These are phyloP conservation scores for Leccinum ambiguum DNA, from an alignment of 1,284 basidiomycete genomes.

Conservation along the genomic window DNA sequence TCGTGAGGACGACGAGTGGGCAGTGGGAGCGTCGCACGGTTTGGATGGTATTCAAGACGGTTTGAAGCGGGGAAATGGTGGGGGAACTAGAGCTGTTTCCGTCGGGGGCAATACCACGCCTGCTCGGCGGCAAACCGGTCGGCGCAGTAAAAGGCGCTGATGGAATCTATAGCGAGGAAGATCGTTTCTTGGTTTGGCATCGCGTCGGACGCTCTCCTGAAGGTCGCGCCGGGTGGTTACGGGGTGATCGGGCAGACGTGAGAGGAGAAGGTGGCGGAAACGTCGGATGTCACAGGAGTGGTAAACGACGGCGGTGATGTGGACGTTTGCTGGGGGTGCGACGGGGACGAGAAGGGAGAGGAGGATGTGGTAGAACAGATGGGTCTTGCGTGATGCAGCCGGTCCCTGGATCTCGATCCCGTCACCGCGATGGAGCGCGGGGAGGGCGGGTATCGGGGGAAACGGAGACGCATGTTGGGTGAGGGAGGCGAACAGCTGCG, in stretches of 20 bases:
- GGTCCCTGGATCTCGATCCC: slow-evolving; percentile 76
- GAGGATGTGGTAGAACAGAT: slow-evolving; percentile 64
- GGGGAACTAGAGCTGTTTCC: slow-evolving; percentile 15
- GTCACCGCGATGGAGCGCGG: slow-evolving; percentile 36
- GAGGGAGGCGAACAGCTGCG: slow-evolving; percentile 24
- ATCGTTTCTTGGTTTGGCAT: slow-evolving; percentile 56
- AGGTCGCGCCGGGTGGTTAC: slow-evolving; percentile 20
- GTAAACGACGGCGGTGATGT: slow-evolving; percentile 61
- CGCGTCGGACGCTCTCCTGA: slow-evolving; percentile 36
- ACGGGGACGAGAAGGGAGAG: slow-evolving; percentile 59
- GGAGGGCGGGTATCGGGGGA: slow-evolving; percentile 29
- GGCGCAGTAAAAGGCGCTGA: slow-evolving; percentile 75
- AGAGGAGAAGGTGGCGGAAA: slow-evolving; percentile 50
- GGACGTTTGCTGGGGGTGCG: slow-evolving; percentile 34
- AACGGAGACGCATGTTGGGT: slow-evolving; percentile 23
- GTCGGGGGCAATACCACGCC: slow-evolving; percentile 27
- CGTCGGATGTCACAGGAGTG: slow-evolving; percentile 56
- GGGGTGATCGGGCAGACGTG: slow-evolving; percentile 34
- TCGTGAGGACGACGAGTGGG: slow-evolving; percentile 58
- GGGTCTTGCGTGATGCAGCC: slow-evolving; percentile 71
- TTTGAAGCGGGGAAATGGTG: slow-evolving; percentile 31
- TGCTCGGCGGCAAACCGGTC: slow-evolving; percentile 69
- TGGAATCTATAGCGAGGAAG: slow-evolving; percentile 68
- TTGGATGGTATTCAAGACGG: slow-evolving; percentile 50
- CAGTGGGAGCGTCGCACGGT: slow-evolving; percentile 49